Percentiles rank a stretch among this genome's conserved stretches.
Conservation (phyloP, 2,329 filamentous ascomycete genomes). For the Samsoniella hepiali region DNA sequence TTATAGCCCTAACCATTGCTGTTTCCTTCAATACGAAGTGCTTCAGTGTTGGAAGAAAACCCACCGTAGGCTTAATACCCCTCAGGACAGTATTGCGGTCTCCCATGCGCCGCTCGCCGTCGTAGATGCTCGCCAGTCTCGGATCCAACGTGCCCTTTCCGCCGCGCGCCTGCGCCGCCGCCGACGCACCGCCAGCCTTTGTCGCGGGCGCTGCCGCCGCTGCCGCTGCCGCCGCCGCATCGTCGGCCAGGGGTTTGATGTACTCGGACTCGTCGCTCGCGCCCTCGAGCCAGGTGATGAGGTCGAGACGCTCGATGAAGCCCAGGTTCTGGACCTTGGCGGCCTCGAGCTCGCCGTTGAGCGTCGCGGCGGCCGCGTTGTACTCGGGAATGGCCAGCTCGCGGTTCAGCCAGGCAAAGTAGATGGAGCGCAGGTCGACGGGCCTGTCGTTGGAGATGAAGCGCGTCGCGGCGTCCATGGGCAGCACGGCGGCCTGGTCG, state of each 20-base stretch:
- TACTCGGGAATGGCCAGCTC: slow-evolving; percentile 89
- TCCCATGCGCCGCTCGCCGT: slow-evolving; percentile 84
- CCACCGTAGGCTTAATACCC: slow-evolving; percentile 83
- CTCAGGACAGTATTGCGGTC: slow-evolving; percentile 86
- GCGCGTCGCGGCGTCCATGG: slow-evolving; percentile 73
- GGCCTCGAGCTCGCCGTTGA: slow-evolving; percentile 72
- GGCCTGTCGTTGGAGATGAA: slow-evolving; percentile 75
- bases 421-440: slow-evolving; percentile 88
- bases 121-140: slow-evolving; percentile 81
- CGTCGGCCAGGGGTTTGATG: slow-evolving; percentile 77
- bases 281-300: slow-evolving; percentile 91
- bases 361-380: slow-evolving; percentile 74
- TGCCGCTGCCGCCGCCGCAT: slow-evolving; percentile 40
- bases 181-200: slow-evolving; percentile 32
- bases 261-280: slow-evolving; percentile 89
- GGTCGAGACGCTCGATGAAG: slow-evolving; percentile 86
- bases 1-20: not conserved
- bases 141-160: slow-evolving; percentile 73
- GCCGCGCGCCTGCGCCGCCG: slow-evolving; percentile 47
- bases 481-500: slow-evolving; percentile 54
- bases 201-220: slow-evolving; percentile 34
- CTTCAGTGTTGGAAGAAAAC: slow-evolving; percentile 27
- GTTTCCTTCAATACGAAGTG: not conserved
- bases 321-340: slow-evolving; percentile 76
- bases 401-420: slow-evolving; percentile 93